phyloP scores from a whole-genome alignment of 495 filamentous ascomycete species.

The Coniosporium apollinis region DNA sequence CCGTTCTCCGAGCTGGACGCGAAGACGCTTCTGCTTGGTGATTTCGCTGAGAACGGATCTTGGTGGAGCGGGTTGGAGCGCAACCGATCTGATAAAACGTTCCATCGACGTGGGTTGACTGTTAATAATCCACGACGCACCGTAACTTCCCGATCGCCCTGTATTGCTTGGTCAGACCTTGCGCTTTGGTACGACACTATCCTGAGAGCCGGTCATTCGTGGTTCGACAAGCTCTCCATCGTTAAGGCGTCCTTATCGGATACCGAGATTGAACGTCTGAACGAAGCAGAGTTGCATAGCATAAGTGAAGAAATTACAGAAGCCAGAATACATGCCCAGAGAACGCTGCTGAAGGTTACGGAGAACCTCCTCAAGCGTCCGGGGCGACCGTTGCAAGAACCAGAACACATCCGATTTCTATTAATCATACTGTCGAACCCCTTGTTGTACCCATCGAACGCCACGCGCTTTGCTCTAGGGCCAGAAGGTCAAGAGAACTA shows the following conservation, averaged over 20 bases:
- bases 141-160: constrained; percentile 46
- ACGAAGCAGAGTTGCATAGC: constrained; percentile 5
- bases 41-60: constrained; percentile 65
- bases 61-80: constrained; percentile 57
- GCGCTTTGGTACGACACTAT: constrained; percentile 64
- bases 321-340: constrained; percentile 49
- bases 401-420: constrained; percentile 62
- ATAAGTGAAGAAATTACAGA: constrained; percentile 46
- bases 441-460: constrained; percentile 36
- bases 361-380: constrained; percentile 80
- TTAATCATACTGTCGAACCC: constrained; percentile 79
- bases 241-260: constrained; percentile 21
- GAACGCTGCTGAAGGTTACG: constrained; percentile 60
- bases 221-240: constrained; percentile 33
- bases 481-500: background rate
- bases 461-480: background rate
- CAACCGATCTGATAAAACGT: constrained; percentile 20
- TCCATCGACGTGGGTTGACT: constrained; percentile 13
- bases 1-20: constrained; percentile 46
- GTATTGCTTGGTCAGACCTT: constrained; percentile 59
- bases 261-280: constrained; percentile 13
- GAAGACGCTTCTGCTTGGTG: constrained; percentile 62
- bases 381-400: constrained; percentile 47
- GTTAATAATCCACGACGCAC: constrained; percentile 6
- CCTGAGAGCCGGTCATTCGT: constrained; percentile 44